phyloP scores from a whole-genome alignment of 2,329 filamentous ascomycete species.

The Pseudogymnoascus sp. region DNA sequence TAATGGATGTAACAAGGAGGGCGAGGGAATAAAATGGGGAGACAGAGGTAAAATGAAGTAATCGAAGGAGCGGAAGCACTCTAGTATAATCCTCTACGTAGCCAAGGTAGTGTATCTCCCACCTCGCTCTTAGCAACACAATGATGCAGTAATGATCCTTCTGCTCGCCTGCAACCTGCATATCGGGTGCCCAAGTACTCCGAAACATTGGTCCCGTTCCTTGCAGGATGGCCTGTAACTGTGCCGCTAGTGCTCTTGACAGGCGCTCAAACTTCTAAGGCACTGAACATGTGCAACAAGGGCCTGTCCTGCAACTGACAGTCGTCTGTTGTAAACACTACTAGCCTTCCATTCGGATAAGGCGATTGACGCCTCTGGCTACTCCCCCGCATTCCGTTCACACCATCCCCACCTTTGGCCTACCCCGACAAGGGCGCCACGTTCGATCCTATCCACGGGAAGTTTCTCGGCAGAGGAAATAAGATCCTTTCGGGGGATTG shows the following conservation, averaged over 20 bases:
- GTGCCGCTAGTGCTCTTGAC: conserved; percentile 10
- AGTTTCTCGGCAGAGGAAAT: conserved; percentile 11
- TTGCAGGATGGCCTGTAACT: conserved; percentile 6
- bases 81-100: neutral
- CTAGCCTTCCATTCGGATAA: neutral
- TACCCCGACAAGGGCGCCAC: conserved; percentile 13
- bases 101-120: neutral
- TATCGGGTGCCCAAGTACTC: conserved; percentile 13
- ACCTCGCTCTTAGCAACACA: neutral
- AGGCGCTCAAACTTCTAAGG: neutral
- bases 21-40: neutral
- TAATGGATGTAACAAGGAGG: neutral
- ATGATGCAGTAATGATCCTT: neutral
- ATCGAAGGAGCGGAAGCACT: neutral
- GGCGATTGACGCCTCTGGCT: neutral
- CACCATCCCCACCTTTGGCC: neutral
- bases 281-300: neutral
- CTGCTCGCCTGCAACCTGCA: neutral
- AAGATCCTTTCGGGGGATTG: conserved; percentile 29
- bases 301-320: conserved; percentile 7
- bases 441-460: conserved; percentile 12
- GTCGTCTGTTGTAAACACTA: conserved; percentile 10
- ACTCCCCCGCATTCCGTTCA: neutral
- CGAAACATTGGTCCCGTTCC: conserved; percentile 7
- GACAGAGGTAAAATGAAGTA: neutral